Evolutionary conservation across 73 alveolate species (phyloP), one percentile per base, ranked within the genome.

Genomic region (Tetrahymena malaccensis): DNA sequence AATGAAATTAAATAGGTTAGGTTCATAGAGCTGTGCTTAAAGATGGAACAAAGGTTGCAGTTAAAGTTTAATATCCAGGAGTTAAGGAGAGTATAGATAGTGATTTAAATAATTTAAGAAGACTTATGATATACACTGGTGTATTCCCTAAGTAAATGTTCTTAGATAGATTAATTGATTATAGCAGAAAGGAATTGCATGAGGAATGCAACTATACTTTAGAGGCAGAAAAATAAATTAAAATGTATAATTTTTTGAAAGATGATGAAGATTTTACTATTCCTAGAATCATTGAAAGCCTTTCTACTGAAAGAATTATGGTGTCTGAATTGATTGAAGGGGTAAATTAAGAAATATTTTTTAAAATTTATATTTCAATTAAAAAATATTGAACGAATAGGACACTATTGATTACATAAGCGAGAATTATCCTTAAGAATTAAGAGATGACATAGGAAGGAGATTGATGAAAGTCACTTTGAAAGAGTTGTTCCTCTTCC

Each of bases 321-420:
- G 96, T 98, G 43, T 85, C 98, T 12, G 99, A 98, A 58, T 97
- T 97, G 93, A 94, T 98, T n/a, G 93, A 96, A 56, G 99, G 99
- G 25, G 97, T 96, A 97, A 27, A 93, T 95, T 50, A 11, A 50
- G 0, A 55, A 97, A 96, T 55, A 95, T 94, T 34, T 35, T 95
- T 17, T 17, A 56, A 56, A 25, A 56, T 7, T 13, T 1, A 56
- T 9, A 22, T 70, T 27, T 35, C 6, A 35, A 35, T 4, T 35
- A 35, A 35, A 35, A 35, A 35, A 35, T 4, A n/a, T n/a, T n/a
- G n/a, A n/a, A n/a, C n/a, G n/a, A 35, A n/a, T 4, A 93, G 55
- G 96, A 94, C 34, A 94, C 85, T n/a, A 43, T 94, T 19, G 96
- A 94, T 85, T 84, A 57, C 38, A 94, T 93, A 25, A 94, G 95